These are phyloP conservation scores for Coemansia sp. DNA, from an alignment of 192 early-diverging fungal genomes.

Conservation along the genomic window DNA sequence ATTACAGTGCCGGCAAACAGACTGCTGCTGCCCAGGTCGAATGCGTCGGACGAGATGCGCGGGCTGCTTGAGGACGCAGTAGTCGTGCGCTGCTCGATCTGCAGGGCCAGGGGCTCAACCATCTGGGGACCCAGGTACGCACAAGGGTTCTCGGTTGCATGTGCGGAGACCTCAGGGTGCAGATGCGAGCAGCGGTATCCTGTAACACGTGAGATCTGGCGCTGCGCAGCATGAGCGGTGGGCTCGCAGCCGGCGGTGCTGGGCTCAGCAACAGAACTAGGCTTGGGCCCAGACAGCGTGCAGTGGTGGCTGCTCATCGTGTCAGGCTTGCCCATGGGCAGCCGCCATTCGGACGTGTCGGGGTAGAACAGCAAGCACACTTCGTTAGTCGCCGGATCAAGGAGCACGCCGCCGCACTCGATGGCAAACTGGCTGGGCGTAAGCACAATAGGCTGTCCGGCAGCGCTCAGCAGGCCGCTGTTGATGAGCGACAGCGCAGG, in stretches of 20 bases:
- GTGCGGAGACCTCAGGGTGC: constrained; percentile 23
- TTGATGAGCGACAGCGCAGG: neutral
- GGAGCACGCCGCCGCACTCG: constrained; percentile 46
- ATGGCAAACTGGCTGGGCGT: constrained; percentile 41
- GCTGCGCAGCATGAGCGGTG: constrained; percentile 35
- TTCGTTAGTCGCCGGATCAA: constrained; percentile 47
- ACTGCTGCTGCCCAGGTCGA: constrained; percentile 1
- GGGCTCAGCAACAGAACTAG: constrained; percentile 4
- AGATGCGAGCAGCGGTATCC: constrained; percentile 49
- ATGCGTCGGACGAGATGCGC: neutral
- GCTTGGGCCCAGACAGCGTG: too few species aligned
- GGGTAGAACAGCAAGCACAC: constrained; percentile 53
- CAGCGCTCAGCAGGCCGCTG: neutral
- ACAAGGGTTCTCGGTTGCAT: constrained; percentile 16
- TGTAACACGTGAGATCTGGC: constrained; percentile 39
- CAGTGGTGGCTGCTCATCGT: constrained; percentile 13
- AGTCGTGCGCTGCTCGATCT: constrained; percentile 36
- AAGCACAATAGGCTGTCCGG: constrained; percentile 15
- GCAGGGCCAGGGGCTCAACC: constrained; percentile 49
- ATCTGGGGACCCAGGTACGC: constrained; percentile 45
- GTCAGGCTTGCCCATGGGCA: constrained; percentile 42
- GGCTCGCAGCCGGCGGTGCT: constrained; percentile 47
- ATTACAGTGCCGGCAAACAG: constrained; percentile 1
- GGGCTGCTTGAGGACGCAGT: constrained; percentile 5
- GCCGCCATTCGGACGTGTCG: constrained; percentile 51